These are phyloP conservation scores for Durio zibethinus DNA, from an alignment of 345 rosid species.

Conservation along the genomic window DNA sequence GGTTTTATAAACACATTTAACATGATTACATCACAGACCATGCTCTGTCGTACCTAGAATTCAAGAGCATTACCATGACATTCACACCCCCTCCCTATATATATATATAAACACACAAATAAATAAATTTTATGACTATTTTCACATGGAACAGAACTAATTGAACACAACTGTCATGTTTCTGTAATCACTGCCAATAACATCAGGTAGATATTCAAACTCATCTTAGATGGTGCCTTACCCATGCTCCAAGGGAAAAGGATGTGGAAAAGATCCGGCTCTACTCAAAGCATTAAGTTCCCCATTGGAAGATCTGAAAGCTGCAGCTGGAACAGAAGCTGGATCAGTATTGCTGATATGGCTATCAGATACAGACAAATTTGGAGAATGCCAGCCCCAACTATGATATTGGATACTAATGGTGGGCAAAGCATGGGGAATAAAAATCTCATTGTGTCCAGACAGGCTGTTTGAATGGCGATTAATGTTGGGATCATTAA, in stretches of 20 bases:
- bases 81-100: background rate
- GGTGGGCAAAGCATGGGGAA: conserved; percentile 52
- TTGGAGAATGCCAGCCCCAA: conserved; percentile 44
- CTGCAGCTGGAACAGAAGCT: conserved; percentile 38
- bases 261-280: conserved; percentile 39
- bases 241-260: conserved; percentile 48
- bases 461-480: conserved; percentile 51
- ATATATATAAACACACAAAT: background rate
- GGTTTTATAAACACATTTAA: background rate
- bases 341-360: conserved; percentile 39
- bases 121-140: background rate
- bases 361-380: conserved; percentile 37
- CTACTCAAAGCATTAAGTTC: conserved; percentile 32
- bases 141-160: background rate
- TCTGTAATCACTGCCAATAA: background rate
- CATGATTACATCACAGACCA: background rate
- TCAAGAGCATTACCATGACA: background rate
- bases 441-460: conserved; percentile 39
- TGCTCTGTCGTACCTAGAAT: background rate
- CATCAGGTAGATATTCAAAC: background rate
- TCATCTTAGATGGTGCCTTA: conserved; percentile 17
- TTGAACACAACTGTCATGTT: background rate
- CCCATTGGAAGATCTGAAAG: conserved; percentile 39
- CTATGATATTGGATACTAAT: conserved; percentile 39
- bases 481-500: conserved; percentile 37